Conservation (phyloP, 305 asterid species). For the Ilex paraguariensis region DNA sequence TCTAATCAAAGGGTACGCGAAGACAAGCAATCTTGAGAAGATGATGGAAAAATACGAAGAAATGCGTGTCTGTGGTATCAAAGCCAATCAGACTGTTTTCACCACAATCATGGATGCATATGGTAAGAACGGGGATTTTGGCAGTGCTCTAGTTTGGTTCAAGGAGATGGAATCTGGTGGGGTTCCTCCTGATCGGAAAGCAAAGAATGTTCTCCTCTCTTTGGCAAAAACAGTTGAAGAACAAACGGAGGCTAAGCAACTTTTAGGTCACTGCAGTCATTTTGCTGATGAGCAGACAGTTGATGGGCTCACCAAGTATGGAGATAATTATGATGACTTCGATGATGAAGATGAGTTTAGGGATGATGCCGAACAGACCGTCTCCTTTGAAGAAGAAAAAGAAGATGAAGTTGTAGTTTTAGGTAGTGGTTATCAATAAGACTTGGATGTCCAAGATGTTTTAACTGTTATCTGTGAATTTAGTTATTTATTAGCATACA, state of each 20-base stretch:
- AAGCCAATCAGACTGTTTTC: conserved; percentile 60
- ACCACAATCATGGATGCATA: conserved; percentile 93
- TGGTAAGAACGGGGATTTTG: conserved; percentile 76
- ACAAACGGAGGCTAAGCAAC: conserved; percentile 34
- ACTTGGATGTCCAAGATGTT: too few relatives aligned
- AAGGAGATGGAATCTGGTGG: conserved; percentile 72
- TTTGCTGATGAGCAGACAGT: conserved; percentile 5
- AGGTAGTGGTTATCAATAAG: background rate
- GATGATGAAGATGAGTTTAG: conserved; percentile 7
- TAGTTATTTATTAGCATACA: too few relatives aligned
- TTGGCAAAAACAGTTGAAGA: conserved; percentile 66
- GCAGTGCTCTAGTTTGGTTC: conserved; percentile 74
- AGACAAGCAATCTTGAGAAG: conserved; percentile 55
- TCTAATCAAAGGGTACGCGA: conserved; percentile 83
- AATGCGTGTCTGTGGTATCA: conserved; percentile 60
- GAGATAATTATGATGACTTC: conserved; percentile 1
- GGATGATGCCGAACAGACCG: background rate
- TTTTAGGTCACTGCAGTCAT: conserved; percentile 13
- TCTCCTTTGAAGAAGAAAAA: too few relatives aligned
- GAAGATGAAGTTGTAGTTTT: too few relatives aligned
- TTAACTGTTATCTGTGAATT: too few relatives aligned
- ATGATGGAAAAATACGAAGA: conserved; percentile 80
- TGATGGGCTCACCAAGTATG: conserved; percentile 3
- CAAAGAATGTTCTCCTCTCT: conserved; percentile 82
- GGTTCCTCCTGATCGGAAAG: conserved; percentile 67